These are phyloP conservation scores for Arabidopsis arenosa DNA, from an alignment of 345 rosid genomes.

Conservation along the genomic window DNA sequence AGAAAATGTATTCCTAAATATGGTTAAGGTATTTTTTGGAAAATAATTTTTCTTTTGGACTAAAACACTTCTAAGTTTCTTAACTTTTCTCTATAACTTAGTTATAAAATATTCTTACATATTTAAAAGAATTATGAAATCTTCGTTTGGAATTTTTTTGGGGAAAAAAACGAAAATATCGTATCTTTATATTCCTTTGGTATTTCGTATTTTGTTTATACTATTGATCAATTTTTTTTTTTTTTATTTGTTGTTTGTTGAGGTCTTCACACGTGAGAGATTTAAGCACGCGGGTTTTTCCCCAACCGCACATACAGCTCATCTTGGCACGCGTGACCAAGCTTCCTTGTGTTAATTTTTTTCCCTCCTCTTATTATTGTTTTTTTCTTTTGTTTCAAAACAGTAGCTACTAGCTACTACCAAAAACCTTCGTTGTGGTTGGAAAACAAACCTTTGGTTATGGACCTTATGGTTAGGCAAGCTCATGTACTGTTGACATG, in stretches of 20 bases:
- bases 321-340: slow-evolving; percentile 65
- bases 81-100: too few relatives aligned
- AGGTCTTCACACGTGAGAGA: slow-evolving; percentile 63
- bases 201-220: neutral
- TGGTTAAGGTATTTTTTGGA: neutral
- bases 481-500: neutral
- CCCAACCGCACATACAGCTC: slow-evolving; percentile 48
- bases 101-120: too few relatives aligned
- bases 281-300: slow-evolving; percentile 57
- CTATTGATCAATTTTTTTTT: neutral
- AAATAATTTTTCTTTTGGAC: neutral
- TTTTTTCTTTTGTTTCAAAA: neutral
- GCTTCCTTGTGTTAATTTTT: slow-evolving; percentile 30
- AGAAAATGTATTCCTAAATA: neutral
- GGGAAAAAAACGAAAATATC: too few relatives aligned
- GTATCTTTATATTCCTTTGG: neutral
- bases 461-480: slow-evolving; percentile 2
- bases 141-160: too few relatives aligned
- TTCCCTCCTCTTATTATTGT: neutral
- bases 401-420: neutral
- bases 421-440: neutral
- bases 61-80: neutral
- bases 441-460: neutral
- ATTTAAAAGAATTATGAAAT: too few relatives aligned
- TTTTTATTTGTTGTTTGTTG: neutral